Evolutionary conservation across 176 grass and related monocot species (phyloP).

Genomic region (Cenchrus purpureus): DNA sequence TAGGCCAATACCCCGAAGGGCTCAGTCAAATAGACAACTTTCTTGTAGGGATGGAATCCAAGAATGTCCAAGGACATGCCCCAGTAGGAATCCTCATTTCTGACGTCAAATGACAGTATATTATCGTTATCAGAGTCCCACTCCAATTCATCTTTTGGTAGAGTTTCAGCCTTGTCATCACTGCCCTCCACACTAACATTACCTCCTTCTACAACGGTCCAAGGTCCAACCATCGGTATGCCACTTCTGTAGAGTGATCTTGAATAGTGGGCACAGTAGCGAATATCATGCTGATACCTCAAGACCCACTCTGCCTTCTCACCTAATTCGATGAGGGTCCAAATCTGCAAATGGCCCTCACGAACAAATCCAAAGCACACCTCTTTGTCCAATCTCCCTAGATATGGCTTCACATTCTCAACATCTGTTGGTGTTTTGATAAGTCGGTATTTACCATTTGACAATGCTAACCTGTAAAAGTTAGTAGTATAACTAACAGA

Average conservation of each 20-base stretch:
- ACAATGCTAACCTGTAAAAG: background rate
- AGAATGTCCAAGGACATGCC: background rate
- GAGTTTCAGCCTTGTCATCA: background rate
- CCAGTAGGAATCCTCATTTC: too few species aligned
- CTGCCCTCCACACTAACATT: background rate
- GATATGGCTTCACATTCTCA: background rate
- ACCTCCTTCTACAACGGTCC: background rate
- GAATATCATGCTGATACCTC: conserved; percentile 1
- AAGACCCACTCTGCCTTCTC: background rate
- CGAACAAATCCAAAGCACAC: background rate
- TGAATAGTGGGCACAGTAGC: background rate
- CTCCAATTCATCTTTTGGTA: background rate
- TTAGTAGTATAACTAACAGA: too few species aligned
- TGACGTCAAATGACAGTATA: background rate
- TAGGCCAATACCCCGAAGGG: background rate
- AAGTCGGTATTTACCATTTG: background rate
- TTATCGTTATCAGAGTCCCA: conserved; percentile 35
- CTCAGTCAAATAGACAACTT: background rate
- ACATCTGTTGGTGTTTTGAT: background rate
- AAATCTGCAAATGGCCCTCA: background rate
- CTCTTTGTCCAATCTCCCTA: background rate
- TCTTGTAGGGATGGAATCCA: conserved; percentile 29
- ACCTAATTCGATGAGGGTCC: background rate
- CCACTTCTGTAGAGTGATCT: background rate
- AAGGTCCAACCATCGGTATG: background rate